Base-by-base conservation (phyloP, 768 basidiomycete genomes). In the Pleurotus cornucopiae region DNA sequence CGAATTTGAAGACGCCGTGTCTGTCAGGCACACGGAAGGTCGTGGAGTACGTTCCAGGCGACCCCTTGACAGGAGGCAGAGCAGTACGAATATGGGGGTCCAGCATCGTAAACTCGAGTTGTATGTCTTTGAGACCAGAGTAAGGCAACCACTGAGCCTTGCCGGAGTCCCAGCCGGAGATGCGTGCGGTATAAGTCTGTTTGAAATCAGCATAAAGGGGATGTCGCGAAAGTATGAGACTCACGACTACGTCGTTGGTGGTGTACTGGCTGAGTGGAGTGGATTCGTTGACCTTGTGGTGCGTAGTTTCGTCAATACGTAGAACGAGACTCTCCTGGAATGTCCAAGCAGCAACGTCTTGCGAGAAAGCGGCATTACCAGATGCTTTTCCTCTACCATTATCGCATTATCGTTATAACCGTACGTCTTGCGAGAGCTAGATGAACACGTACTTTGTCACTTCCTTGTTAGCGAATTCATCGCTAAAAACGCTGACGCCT, bases 1-100 rank as follows among this genome's bases (percentile, higher is more conserved):
- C 78, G 66, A 98, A 95, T 67, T 98, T 98, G 82, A 96, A 99
- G 13, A 99, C 97, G 20, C 97, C 97, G 67, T 99, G 97, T 53
- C 95, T 79, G 71, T 98, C 96, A 5, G 97, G 97, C 1, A 85
- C 87, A 41, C 84, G 85, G 85, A 99, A 96, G 12, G 82, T 82
- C n/a, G 85, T 82, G 12, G 83, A 79, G 73, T 94, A 98, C 62
- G 80, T 76, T 20, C 88, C 88, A 2, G 86, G 81, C 21, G 71
- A 60, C 0, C 79, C 80, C 3, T 73, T 54, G 6, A 84, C 81
- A 9, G 88, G 78, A 9, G 69, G 75, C 7, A 99, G 78, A 5
- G 88, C 73, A 12, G 86, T 92, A 37, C 97, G 91, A 58, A 98
- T 75, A 69, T 97, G 94, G 1, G 97, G 97, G 69, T 99, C 97